A percentile compares a stretch with the other conserved stretches of the same genome.
Evolutionary conservation across 2,329 filamentous ascomycete genomes (phyloP).

Genomic region (Pseudocercospora vitis): DNA sequence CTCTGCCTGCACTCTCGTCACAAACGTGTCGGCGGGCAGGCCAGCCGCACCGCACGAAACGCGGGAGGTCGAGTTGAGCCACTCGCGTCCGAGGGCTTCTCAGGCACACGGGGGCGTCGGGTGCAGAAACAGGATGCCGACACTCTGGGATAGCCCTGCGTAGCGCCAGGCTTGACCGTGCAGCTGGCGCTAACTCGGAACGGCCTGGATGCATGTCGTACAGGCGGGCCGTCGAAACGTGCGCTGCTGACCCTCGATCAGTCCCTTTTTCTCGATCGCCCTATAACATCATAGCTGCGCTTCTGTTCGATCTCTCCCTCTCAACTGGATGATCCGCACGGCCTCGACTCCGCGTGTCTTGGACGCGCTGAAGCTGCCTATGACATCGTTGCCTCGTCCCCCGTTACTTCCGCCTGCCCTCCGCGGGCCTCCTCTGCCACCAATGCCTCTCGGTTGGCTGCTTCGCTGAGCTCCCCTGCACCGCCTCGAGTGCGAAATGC

Average conservation of each 20-base stretch:
- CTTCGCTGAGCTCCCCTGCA: conserved; percentile 2
- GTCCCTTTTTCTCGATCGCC: conserved; percentile 5
- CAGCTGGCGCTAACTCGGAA: not conserved
- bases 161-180: conserved; percentile 6
- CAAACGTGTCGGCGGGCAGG: conserved; percentile 5
- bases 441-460: not conserved
- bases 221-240: conserved; percentile 13
- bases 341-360: conserved; percentile 5
- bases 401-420: not conserved
- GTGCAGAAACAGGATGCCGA: conserved; percentile 9
- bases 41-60: conserved; percentile 9
- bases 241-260: conserved; percentile 13
- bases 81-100: conserved; percentile 7
- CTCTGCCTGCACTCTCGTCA: conserved; percentile 1
- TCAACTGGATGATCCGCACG: conserved; percentile 3
- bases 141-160: conserved; percentile 11
- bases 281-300: conserved; percentile 9
- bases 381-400: not conserved
- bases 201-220: conserved; percentile 7
- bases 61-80: conserved; percentile 3
- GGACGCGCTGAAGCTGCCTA: not conserved
- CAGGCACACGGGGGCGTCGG: conserved; percentile 14
- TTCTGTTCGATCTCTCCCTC: conserved; percentile 6
- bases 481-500: not conserved
- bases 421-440: not conserved